Evolutionary conservation across 129 eudicot genomes (phyloP).

Genomic region (Flaveria trinervia): DNA sequence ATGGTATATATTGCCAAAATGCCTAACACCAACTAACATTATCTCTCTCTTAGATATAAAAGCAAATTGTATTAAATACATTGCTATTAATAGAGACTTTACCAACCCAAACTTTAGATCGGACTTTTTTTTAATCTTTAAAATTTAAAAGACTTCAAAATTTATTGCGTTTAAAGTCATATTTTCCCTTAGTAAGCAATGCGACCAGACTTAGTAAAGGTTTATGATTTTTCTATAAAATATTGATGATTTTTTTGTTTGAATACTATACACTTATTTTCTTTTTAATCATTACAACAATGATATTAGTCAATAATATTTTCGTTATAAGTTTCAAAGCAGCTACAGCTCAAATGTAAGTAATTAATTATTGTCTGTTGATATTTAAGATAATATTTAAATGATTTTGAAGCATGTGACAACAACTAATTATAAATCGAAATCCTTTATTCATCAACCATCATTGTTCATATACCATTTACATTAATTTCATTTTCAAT

Average conservation of each 20-base stretch:
- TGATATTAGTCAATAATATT: neutral
- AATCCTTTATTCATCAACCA: neutral
- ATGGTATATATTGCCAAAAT: constrained; percentile 5
- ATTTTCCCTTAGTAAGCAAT: too few relatives aligned
- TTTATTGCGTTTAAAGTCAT: too few relatives aligned
- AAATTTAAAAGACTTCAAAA: too few relatives aligned
- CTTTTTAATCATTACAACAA: neutral
- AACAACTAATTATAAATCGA: neutral
- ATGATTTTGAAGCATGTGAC: neutral
- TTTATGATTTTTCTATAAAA: too few relatives aligned
- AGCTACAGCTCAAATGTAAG: too few relatives aligned
- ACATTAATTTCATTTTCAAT: neutral
- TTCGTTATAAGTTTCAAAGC: too few relatives aligned
- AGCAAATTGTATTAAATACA: too few relatives aligned
- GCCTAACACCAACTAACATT: constrained; percentile 17
- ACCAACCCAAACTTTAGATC: too few relatives aligned
- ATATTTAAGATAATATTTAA: too few relatives aligned
- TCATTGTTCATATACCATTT: neutral
- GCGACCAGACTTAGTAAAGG: too few relatives aligned
- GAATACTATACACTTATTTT: neutral
- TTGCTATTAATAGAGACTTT: too few relatives aligned
- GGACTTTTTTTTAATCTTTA: too few relatives aligned
- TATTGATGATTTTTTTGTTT: neutral
- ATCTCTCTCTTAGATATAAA: neutral
- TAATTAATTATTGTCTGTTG: neutral